Conservation (phyloP, 441 rosid species). For the Adansonia grandidieri region DNA sequence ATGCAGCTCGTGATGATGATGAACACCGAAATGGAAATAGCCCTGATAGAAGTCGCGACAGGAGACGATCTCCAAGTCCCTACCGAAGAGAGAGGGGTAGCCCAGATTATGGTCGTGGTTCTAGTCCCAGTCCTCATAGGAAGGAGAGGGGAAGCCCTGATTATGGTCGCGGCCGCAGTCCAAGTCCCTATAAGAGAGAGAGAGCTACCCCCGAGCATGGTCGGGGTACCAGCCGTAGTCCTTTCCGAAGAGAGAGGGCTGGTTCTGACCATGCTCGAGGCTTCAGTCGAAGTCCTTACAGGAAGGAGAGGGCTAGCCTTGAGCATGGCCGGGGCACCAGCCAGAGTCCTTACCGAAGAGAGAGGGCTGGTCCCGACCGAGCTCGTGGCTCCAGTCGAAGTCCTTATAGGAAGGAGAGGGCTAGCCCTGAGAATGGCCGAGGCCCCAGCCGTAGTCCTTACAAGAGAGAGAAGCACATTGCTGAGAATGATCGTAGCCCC, state of each 20-base stretch:
- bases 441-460: conserved; percentile 45
- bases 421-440: conserved; percentile 43
- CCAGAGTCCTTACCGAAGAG: conserved; percentile 51
- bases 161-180: conserved; percentile 56
- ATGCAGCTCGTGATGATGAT: conserved; percentile 87
- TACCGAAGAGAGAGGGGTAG: conserved; percentile 83
- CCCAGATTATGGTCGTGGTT: conserved; percentile 80
- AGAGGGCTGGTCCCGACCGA: conserved; percentile 46
- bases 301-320: conserved; percentile 56
- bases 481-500: conserved; percentile 43
- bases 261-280: conserved; percentile 69
- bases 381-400: conserved; percentile 52
- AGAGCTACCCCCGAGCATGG: conserved; percentile 89
- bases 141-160: conserved; percentile 72
- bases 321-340: conserved; percentile 45
- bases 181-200: conserved; percentile 59
- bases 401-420: conserved; percentile 45
- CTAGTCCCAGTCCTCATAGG: conserved; percentile 53
- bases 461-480: conserved; percentile 41
- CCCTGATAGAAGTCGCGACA: conserved; percentile 70
- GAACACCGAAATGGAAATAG: conserved; percentile 68
- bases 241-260: conserved; percentile 56
- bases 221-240: conserved; percentile 60
- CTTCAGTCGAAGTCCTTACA: conserved; percentile 49
- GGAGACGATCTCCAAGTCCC: conserved; percentile 80